Base-by-base conservation (phyloP, 2,329 filamentous ascomycete species). In the Karstenula rhodostoma region DNA sequence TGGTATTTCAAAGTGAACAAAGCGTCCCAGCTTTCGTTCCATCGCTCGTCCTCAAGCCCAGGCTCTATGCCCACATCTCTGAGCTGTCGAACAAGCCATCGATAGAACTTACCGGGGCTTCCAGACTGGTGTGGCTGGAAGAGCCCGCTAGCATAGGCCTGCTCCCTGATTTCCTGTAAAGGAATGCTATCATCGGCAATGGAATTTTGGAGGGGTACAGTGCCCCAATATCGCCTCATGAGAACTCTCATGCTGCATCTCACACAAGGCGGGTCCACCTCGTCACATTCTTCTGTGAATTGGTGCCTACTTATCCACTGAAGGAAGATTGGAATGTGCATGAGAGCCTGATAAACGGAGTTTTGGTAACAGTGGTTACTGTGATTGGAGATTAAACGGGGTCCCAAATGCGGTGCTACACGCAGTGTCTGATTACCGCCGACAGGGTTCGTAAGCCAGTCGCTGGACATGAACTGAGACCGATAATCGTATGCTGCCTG, bases 261-360 rank as follows among this genome's bases (percentile, higher is more conserved):
- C 13, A 25, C 12, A 25, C 33, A 51, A 49, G 8, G 13, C n/a
- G 15, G 25, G 8, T 10, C 29, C 29, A 10, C 10, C 8, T 35
- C 32, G 4, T 35, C 15, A 33, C 47, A 35, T 2, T 50, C 29
- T 3, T 17, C 4, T 10, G 17, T 25, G 13, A 6, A n/a, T 17
- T 8, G 1, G n/a, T 51, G 49, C 10, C 29, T 17, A 25, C n/a
- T 5, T n/a, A 51, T 40, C 49, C 49, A 51, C 4, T 40, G 17
- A 13, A 51, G 32, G 32, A 51, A 51, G 4, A 51, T 51, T 4
- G 49, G 33, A n/a, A 33, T 25, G n/a, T 40, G 49, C 33, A 40
- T 37, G 48, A 51, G 49, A 40, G 49, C 19, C 19, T 51, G 49
- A 40, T 23, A 40, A 1, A 40, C 22, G 4, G n/a, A 17, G 4